Conservation (phyloP, 2,329 filamentous ascomycete genomes). For the Geosmithia morbida region DNA sequence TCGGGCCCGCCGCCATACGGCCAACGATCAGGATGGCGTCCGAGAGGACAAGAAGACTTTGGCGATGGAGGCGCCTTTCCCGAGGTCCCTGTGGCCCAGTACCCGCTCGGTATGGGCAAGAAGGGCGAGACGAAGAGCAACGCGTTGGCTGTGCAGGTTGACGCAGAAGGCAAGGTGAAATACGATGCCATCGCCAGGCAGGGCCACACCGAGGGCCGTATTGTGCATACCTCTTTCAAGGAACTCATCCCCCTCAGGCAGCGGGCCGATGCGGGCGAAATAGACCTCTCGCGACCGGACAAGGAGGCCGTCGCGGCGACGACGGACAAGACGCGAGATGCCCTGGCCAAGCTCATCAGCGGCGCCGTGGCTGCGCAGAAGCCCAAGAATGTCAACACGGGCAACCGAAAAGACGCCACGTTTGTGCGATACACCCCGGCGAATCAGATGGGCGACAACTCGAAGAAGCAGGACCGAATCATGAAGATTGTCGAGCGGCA, state of each 20-base stretch:
- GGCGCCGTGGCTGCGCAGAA: constrained; percentile 86
- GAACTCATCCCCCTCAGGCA: constrained; percentile 90
- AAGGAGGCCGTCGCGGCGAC: constrained; percentile 74
- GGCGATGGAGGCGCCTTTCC: constrained; percentile 94
- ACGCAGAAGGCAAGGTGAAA: constrained; percentile 83
- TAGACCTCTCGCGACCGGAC: constrained; percentile 72
- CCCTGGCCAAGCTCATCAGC: constrained; percentile 66
- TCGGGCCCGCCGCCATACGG: constrained; percentile 79
- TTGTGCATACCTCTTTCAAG: constrained; percentile 92
- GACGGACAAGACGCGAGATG: constrained; percentile 77
- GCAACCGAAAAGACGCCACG: constrained; percentile 69
- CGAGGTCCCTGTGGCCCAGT: constrained; percentile 86
- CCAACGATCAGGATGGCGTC: constrained; percentile 79
- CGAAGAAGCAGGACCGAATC: constrained; percentile 82
- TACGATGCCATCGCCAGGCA: constrained; percentile 90
- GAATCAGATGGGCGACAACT: constrained; percentile 86
- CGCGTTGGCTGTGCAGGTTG: constrained; percentile 83
- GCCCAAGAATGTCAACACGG: constrained; percentile 83
- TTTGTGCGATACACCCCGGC: constrained; percentile 93
- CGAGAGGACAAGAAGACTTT: constrained; percentile 78
- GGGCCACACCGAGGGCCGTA: constrained; percentile 69
- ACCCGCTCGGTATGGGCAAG: constrained; percentile 87
- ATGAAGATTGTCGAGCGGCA: constrained; percentile 97
- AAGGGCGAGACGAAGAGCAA: constrained; percentile 64
- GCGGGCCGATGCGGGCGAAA: constrained; percentile 81